These are phyloP conservation scores for Tilletia walkeri DNA, from an alignment of 1,284 basidiomycete genomes.

Conservation along the genomic window DNA sequence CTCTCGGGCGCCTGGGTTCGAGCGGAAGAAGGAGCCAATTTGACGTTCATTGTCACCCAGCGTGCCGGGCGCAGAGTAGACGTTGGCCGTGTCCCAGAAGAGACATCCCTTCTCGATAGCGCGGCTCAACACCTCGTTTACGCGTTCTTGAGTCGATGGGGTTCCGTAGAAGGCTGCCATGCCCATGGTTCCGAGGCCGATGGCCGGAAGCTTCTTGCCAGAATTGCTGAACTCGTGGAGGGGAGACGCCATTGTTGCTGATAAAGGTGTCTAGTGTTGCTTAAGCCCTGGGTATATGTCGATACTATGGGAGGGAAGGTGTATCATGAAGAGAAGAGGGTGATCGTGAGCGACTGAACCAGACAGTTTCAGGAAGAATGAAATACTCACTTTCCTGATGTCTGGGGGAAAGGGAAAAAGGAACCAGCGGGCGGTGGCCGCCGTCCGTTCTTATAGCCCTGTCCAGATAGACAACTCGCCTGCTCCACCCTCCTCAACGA, in stretches of 20 bases:
- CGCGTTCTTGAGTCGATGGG: slow-evolving; percentile 23
- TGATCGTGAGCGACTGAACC: too few species aligned
- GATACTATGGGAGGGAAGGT: too few species aligned
- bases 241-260: neutral
- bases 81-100: slow-evolving; percentile 37
- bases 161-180: slow-evolving; percentile 35
- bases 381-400: too few species aligned
- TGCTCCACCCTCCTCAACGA: too few species aligned
- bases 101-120: slow-evolving; percentile 30
- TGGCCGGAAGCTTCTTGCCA: slow-evolving; percentile 26
- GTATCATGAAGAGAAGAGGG: too few species aligned
- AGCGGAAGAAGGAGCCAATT: slow-evolving; percentile 54
- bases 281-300: too few species aligned
- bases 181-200: slow-evolving; percentile 40
- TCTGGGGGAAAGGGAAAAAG: too few species aligned
- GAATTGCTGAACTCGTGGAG: neutral
- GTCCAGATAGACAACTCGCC: too few species aligned
- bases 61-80: slow-evolving; percentile 32
- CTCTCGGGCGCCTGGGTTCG: slow-evolving; percentile 43
- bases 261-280: too few species aligned
- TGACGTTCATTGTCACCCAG: slow-evolving; percentile 57
- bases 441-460: too few species aligned
- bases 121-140: slow-evolving; percentile 28
- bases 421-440: too few species aligned
- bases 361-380: too few species aligned